phyloP scores from a whole-genome alignment of 768 basidiomycete species.

The Exidia glandulosa region DNA sequence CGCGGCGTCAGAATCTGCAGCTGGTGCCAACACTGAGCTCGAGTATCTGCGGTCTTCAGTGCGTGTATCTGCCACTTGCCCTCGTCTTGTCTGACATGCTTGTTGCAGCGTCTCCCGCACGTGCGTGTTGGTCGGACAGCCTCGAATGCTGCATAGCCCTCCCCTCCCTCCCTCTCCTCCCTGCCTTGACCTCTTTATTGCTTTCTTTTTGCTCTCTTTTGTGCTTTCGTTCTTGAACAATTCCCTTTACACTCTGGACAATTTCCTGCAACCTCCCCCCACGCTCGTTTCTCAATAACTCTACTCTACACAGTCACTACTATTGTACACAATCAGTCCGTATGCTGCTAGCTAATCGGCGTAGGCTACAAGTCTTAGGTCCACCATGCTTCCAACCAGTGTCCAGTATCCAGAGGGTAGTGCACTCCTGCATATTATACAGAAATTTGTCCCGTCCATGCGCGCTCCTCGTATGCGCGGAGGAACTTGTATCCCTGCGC shows the following conservation, averaged over 20 bases:
- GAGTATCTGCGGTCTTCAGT: neutral
- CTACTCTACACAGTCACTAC: neutral
- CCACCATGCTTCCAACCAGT: too few relatives aligned
- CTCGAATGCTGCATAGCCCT: neutral
- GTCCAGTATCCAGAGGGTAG: too few relatives aligned
- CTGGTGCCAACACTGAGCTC: neutral
- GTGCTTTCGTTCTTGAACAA: neutral
- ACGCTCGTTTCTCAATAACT: neutral
- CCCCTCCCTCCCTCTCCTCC: too few relatives aligned
- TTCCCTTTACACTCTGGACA: neutral
- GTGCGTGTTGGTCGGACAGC: neutral
- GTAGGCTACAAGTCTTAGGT: too few relatives aligned
- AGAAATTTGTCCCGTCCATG: neutral
- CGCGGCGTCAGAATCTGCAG: neutral
- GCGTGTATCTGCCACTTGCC: neutral
- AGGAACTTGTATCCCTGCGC: conserved; percentile 39
- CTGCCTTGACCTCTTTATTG: too few relatives aligned
- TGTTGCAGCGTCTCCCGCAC: neutral
- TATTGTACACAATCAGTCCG: neutral
- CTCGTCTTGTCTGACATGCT: neutral
- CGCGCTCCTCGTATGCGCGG: conserved; percentile 19
- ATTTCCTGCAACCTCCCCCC: neutral
- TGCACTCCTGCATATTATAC: too few relatives aligned
- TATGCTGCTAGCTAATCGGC: too few relatives aligned
- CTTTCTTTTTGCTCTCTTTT: neutral